These are phyloP conservation scores for Kalaharituber pfeilii DNA, from an alignment of 2,329 filamentous ascomycete genomes.

Conservation along the genomic window DNA sequence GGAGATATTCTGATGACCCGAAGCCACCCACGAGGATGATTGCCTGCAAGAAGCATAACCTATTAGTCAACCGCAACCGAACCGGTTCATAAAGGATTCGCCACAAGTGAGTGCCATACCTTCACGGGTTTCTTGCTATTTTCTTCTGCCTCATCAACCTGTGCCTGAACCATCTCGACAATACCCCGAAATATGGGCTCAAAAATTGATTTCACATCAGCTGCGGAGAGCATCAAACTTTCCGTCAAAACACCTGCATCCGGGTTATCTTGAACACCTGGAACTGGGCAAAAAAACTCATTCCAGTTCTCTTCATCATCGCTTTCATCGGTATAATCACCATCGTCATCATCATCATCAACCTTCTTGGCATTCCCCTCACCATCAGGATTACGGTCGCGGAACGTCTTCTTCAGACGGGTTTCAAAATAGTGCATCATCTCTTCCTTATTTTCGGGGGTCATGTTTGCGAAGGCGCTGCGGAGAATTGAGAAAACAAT, in stretches of 20 bases:
- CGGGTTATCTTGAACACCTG: background rate
- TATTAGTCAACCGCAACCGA: background rate
- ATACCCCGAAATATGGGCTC: slow-evolving; percentile 2
- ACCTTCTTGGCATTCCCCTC: too few relatives aligned
- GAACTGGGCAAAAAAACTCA: background rate
- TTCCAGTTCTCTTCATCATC: background rate
- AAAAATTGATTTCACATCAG: background rate
- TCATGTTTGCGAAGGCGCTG: too few relatives aligned
- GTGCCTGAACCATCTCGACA: slow-evolving; percentile 4
- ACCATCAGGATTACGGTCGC: background rate
- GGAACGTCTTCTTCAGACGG: background rate
- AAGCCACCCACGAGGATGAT: slow-evolving; percentile 70
- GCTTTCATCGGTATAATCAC: background rate
- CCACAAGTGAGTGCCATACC: background rate
- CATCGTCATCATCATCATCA: background rate
- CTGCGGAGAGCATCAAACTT: slow-evolving; percentile 4
- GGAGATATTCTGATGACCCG: slow-evolving; percentile 60
- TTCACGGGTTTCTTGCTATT: background rate
- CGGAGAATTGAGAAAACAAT: too few relatives aligned
- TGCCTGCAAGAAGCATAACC: slow-evolving; percentile 33
- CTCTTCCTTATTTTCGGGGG: slow-evolving; percentile 48
- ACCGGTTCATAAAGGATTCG: background rate
- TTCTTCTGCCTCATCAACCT: background rate
- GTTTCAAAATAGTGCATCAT: slow-evolving; percentile 37
- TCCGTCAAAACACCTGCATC: slow-evolving; percentile 27